Evolutionary conservation across 768 basidiomycete genomes (phyloP).

Genomic region (Tephrocybe sp.): DNA sequence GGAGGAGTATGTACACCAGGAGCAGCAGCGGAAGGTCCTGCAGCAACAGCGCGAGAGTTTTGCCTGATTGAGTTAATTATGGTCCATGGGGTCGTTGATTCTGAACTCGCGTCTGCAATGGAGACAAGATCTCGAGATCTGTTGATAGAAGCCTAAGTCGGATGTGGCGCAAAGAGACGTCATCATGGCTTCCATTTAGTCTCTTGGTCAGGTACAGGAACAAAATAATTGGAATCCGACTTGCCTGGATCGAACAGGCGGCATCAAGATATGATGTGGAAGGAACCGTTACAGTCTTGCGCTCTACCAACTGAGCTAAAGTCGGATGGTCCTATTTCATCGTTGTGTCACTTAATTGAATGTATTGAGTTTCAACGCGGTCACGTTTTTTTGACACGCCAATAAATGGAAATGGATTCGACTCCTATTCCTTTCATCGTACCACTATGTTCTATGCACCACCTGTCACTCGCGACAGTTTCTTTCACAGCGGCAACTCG

Average conservation of each 20-base stretch:
- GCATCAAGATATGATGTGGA: background rate
- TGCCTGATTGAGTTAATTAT: too few relatives aligned
- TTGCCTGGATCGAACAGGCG: conserved; percentile 14
- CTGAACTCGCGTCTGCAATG: too few relatives aligned
- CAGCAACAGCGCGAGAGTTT: background rate
- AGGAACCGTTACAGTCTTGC: conserved; percentile 40
- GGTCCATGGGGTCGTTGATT: too few relatives aligned
- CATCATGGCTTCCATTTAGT: too few relatives aligned
- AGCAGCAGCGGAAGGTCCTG: background rate
- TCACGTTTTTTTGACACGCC: too few relatives aligned
- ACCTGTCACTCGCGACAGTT: conserved; percentile 19
- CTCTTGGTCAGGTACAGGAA: too few relatives aligned
- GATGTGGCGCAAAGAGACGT: too few relatives aligned
- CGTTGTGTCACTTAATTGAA: too few relatives aligned
- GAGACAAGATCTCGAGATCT: background rate
- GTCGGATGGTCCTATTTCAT: too few relatives aligned
- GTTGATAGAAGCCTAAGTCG: background rate
- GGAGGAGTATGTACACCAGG: conserved; percentile 10
- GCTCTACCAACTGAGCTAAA: conserved; percentile 40
- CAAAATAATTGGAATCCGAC: too few relatives aligned
- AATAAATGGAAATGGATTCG: too few relatives aligned
- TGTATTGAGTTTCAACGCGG: too few relatives aligned
- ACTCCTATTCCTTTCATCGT: background rate
- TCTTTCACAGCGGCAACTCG: conserved; percentile 16
- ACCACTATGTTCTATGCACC: background rate